Evolutionary conservation across 2,329 filamentous ascomycete species (phyloP).

Genomic region (Aureobasidium sp.): DNA sequence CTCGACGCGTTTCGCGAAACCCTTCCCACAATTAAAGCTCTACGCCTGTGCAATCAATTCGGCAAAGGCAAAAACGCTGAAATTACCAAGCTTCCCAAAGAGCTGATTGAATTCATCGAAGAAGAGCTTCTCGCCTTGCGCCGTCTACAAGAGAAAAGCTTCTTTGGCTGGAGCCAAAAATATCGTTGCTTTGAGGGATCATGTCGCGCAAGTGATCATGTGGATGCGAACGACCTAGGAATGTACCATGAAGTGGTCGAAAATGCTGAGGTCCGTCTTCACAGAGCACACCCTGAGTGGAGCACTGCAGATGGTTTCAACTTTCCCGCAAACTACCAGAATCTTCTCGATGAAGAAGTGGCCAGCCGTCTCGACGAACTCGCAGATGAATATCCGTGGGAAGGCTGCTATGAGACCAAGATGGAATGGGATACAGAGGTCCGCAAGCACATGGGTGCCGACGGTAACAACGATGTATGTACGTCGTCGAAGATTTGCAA

Average conservation of each 20-base stretch:
- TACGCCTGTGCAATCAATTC: slow-evolving; percentile 1
- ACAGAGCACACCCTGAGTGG: not conserved
- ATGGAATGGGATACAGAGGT: not conserved
- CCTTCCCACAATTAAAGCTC: not conserved
- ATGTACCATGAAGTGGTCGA: not conserved
- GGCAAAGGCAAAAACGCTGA: not conserved
- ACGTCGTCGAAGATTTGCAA: not conserved
- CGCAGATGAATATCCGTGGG: not conserved
- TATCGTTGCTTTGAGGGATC: not conserved
- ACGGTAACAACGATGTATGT: not conserved
- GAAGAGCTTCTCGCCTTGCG: not conserved
- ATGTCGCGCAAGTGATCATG: not conserved
- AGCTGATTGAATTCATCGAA: not conserved
- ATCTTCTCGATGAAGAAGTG: not conserved
- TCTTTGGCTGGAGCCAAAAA: not conserved
- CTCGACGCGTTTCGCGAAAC: not conserved
- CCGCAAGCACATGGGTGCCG: not conserved
- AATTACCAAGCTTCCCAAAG: not conserved
- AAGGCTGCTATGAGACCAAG: not conserved
- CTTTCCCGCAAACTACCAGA: not conserved
- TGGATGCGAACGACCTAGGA: not conserved
- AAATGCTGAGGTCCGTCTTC: not conserved
- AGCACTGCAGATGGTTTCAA: not conserved
- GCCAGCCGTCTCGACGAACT: not conserved
- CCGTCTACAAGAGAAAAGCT: not conserved